A percentile compares a stretch with the other conserved stretches of the same genome.
phyloP scores from a whole-genome alignment of 2,329 filamentous ascomycete species.

The Didymellaceae sp. region DNA sequence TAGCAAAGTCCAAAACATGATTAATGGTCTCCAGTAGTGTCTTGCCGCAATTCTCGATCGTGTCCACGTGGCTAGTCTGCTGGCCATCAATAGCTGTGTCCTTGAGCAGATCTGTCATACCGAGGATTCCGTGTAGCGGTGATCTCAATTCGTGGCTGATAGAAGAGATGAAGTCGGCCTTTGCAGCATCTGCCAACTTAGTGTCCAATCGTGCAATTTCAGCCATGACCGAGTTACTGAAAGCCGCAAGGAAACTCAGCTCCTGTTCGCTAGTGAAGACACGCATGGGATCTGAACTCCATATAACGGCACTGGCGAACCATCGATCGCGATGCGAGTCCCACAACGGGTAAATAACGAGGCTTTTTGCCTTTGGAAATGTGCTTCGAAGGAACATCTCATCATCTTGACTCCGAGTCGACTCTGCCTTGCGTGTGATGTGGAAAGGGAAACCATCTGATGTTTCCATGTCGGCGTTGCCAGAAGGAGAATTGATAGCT shows the following conservation, averaged over 20 bases:
- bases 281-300: constrained; percentile 47
- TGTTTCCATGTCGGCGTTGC: constrained; percentile 23
- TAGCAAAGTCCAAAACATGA: constrained; percentile 52
- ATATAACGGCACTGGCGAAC: constrained; percentile 48
- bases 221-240: constrained; percentile 49
- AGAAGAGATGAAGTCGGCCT: constrained; percentile 65
- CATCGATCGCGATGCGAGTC: constrained; percentile 49
- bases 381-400: constrained; percentile 41
- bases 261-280: constrained; percentile 48
- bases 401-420: constrained; percentile 41
- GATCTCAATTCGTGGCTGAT: constrained; percentile 68
- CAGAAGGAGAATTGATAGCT: constrained; percentile 27
- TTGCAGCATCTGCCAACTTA: constrained; percentile 53
- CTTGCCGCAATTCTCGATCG: constrained; percentile 49
- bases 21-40: constrained; percentile 52
- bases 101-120: constrained; percentile 47
- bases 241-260: constrained; percentile 47
- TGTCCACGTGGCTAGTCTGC: constrained; percentile 51
- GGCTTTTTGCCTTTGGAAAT: constrained; percentile 47
- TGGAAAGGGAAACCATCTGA: constrained; percentile 32
- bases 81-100: constrained; percentile 41
- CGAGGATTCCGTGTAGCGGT: constrained; percentile 66
- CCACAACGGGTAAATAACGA: constrained; percentile 50
- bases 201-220: constrained; percentile 49
- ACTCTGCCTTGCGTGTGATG: constrained; percentile 37